Evolutionary conservation across 768 basidiomycete genomes (phyloP), one percentile per base, ranked within the genome.

Genomic region (Cyclocybe aegerita): DNA sequence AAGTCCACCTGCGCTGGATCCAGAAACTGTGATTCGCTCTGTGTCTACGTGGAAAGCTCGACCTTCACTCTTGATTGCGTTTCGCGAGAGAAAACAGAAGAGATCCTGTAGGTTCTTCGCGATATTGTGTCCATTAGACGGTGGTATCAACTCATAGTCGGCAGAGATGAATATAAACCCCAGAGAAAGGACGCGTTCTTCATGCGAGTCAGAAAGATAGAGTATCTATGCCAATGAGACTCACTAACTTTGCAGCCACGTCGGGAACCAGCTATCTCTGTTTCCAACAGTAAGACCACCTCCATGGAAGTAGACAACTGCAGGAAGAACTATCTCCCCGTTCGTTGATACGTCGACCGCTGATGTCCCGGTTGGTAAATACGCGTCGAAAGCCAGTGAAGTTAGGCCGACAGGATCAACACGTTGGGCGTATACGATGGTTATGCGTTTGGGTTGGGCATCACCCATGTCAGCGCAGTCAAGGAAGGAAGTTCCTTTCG

Each of bases 231-330:
- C 11, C 12, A 48, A 47, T 41, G 2, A n/a, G 45, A 50, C 14
- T 33, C 14, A 63, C 67, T 62, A 48, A 86, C 86, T 72, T 42
- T 75, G 64, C 17, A 88, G 65, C 86, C 86, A 88, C n/a, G 46
- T 53, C 2, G 86, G 85, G 61, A 86, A 81, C 83, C 83, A 87
- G 58, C 78, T 81, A 31, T 60, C 62, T 46, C 78, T 70, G 54
- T 81, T 78, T 1, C 85, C 85, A 11, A 79, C 82, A 0, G 80
- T 76, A 31, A 88, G 64, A 7, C 83, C 84, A 2, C 85, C 86
- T 6, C 81, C 75, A 46, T 75, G 77, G 49, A 73, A 76, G 56
- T 75, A 80, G 12, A 78, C 54, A 5, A 79, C 61, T 2, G 70
- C 68, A 49, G 72, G 70, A 29, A 45, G 42, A 9, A 68, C 51